Percentiles rank a stretch among this genome's conserved stretches.
Conservation (phyloP, 2,329 filamentous ascomycete genomes). For the Penicillium sumatraense region DNA sequence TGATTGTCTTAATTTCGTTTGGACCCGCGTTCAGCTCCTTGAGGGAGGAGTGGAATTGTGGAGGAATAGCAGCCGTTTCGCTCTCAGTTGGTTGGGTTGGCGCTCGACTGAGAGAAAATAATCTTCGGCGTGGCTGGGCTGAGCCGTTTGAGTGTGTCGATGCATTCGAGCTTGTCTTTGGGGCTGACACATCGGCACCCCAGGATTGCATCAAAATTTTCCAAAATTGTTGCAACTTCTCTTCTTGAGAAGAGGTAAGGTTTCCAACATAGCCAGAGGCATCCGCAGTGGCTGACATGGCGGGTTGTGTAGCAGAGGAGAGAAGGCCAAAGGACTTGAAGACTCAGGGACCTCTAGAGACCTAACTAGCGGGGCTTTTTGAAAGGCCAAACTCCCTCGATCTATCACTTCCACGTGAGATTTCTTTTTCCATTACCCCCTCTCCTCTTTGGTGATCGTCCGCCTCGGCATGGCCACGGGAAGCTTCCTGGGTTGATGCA, state of each 20-base stretch:
- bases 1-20: conserved; percentile 21
- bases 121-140: conserved; percentile 11
- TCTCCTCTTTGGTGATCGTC: not conserved
- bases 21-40: conserved; percentile 14
- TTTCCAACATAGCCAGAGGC: conserved; percentile 18
- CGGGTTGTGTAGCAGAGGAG: not conserved
- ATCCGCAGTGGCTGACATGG: conserved; percentile 1
- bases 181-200: conserved; percentile 10
- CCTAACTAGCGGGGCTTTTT: not conserved
- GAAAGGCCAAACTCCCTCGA: not conserved
- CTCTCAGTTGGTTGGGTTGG: conserved; percentile 11
- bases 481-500: not conserved
- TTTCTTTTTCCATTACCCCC: not conserved
- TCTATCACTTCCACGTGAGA: conserved; percentile 2
- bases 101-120: conserved; percentile 21
- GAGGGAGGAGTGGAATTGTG: conserved; percentile 16
- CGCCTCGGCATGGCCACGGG: not conserved
- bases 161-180: conserved; percentile 3
- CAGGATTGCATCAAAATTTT: conserved; percentile 23
- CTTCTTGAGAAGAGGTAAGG: conserved; percentile 17
- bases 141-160: conserved; percentile 1
- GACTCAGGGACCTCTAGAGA: not conserved
- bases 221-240: conserved; percentile 22
- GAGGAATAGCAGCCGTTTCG: conserved; percentile 16
- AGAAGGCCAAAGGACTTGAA: not conserved